Conservation (phyloP, 1,284 basidiomycete species). For the Neotropicomus parvogracilis region DNA sequence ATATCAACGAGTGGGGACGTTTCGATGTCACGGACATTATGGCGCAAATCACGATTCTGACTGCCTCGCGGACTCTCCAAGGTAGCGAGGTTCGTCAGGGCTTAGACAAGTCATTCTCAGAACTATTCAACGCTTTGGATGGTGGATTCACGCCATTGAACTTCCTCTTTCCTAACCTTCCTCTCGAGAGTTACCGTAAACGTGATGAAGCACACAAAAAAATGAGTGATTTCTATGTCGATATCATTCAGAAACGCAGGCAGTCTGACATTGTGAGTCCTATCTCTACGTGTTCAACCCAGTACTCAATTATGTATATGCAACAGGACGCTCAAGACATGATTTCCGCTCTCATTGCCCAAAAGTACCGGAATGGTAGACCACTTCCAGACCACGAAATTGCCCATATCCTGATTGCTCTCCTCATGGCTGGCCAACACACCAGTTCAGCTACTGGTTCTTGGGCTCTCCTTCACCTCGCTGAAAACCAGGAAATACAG, state of each 20-base stretch:
- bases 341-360: slow-evolving; percentile 84
- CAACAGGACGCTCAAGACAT: slow-evolving; percentile 80
- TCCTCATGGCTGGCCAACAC: slow-evolving; percentile 98
- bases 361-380: slow-evolving; percentile 84
- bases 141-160: slow-evolving; percentile 90
- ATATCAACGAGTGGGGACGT: slow-evolving; percentile 66
- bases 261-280: slow-evolving; percentile 42
- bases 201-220: slow-evolving; percentile 89
- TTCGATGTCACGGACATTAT: slow-evolving; percentile 76
- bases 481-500: slow-evolving; percentile 75
- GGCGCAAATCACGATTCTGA: slow-evolving; percentile 93
- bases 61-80: slow-evolving; percentile 90
- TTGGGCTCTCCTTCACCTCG: slow-evolving; percentile 92
- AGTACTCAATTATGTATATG: slow-evolving; percentile 1
- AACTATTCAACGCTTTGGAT: slow-evolving; percentile 88
- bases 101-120: slow-evolving; percentile 83
- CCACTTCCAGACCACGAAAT: slow-evolving; percentile 85
- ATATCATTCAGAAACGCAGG: slow-evolving; percentile 81
- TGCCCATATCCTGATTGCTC: slow-evolving; percentile 94
- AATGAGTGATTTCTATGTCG: slow-evolving; percentile 92
- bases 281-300: neutral
- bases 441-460: slow-evolving; percentile 90
- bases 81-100: slow-evolving; percentile 83
- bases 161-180: slow-evolving; percentile 93
- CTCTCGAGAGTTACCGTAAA: slow-evolving; percentile 83